Base-by-base conservation (phyloP, 352 stramenopile genomes). In the Pythium dissotocum region DNA sequence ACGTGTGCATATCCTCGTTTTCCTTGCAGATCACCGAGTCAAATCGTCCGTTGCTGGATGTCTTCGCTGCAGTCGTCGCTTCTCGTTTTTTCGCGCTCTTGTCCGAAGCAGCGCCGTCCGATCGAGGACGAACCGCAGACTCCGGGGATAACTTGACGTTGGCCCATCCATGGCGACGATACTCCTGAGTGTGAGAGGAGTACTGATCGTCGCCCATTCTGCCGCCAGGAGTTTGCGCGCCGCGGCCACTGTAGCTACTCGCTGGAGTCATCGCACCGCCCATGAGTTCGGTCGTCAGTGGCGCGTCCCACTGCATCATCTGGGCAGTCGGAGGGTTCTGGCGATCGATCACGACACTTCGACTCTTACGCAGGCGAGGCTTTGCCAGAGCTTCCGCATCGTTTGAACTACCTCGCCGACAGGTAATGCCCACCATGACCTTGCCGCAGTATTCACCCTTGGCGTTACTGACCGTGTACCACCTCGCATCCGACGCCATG, bases 391-490 rank as follows among this genome's bases (percentile, higher is more conserved):
- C 26, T 44, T 80, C 73, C 9, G 63, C 54, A 1, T 70, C 67
- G 32, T 63, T 65, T 9, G 58, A 28, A 32, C 78, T 77, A 4
- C 63, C 65, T 0, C 77, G 78, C 49, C 79, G 75, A 44, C 86
- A 94, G 12, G 83, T 93, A 24, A 96, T 91, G 7, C 85, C 85
- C 1, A 96, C 60, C 68, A 91, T 85, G 16, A 96, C 76, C 61
- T 93, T 93, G 26, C 88, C 88, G 36, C 88, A 96, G 70, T 94
- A 96, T 60, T 96, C 88, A 13, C 88, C 88, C 68, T 93, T 94
- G 1, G 71, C 71, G 49, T 93, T 96, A 61, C 88, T 93, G 28
- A 96, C 79, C 4, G 88, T 94, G 73, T 93, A 93, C 88, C 88
- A 96, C 33, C 88, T 83, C 44, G 77, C 81, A 61, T 93, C 83